Evolutionary conservation across 305 asterid genomes (phyloP), one percentile per base, ranked within the genome.

Genomic region (Solanum hybrid): DNA sequence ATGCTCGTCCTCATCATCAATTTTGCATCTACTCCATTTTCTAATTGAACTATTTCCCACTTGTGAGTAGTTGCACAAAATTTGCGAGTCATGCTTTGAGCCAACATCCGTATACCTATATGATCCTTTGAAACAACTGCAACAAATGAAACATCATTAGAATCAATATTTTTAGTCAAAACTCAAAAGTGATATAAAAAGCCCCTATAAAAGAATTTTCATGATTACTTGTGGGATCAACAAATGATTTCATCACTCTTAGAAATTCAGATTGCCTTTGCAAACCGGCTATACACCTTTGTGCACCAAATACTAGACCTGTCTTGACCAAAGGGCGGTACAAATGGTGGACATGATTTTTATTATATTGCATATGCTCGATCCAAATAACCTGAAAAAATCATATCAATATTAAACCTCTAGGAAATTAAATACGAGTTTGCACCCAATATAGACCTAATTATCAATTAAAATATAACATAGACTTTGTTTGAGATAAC

Each of bases 1-100:
- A 42, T 35, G 92, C 97, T 94, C 92, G 93, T 91, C 29, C 98
- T 92, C 90, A 91, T 92, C 93, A 93, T 93, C 92, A 97, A 73
- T 93, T 88, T 95, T 80, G 86, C 36, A 73, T 94, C 94, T 3
- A 93, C 96, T 2, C 84, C 78, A 79, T 82, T 91, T 66, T 91
- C 93, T 69, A 72, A 17, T 90, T 94, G 96, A 51, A 60, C n/a
- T 7, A 60, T 60, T 20, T 60, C 26, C 26, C 71, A 60, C 26
- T 60, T 7, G 71, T 60, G 71, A 60, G 24, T 60, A 60, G 26
- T 60, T 60, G 71, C 71, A 60, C 71, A 20, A 60, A 60, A 60
- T 60, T 60, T 60, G 71, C 1, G 11, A 60, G 11, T 60, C 26
- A 60, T 60, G 26, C 71, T 20, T 60, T 60, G 26, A 60, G 26